These are phyloP conservation scores for Dendrobium catenatum DNA, from an alignment of 106 monocot species.

Conservation along the genomic window DNA sequence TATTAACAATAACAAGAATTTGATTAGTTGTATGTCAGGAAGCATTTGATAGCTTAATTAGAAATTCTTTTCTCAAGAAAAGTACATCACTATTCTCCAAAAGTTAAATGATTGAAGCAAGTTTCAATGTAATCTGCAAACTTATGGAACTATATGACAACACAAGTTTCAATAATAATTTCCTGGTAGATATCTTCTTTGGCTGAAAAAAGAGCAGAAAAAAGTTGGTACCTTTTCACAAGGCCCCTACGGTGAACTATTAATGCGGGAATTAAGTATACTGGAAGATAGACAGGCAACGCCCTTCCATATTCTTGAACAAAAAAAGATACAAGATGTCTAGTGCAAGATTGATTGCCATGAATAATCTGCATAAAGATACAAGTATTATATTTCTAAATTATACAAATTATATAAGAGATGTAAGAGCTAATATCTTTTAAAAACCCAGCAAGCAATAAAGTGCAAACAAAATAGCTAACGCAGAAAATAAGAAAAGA, in stretches of 20 bases:
- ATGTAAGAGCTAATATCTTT: neutral
- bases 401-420: neutral
- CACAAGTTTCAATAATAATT: neutral
- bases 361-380: conserved; percentile 74
- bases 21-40: too few relatives aligned
- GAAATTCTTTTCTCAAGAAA: neutral
- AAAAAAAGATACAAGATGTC: conserved; percentile 67
- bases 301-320: conserved; percentile 92
- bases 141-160: neutral
- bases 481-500: neutral
- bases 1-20: too few relatives aligned
- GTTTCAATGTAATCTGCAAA: neutral
- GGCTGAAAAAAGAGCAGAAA: neutral
- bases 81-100: neutral
- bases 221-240: conserved; percentile 57
- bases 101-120: neutral
- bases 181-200: neutral
- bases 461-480: neutral
- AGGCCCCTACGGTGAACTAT: conserved; percentile 89
- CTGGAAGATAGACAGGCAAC: conserved; percentile 94
- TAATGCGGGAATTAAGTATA: conserved; percentile 85
- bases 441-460: neutral
- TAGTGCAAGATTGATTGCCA: conserved; percentile 74
- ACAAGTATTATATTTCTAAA: neutral
- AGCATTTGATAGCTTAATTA: neutral